Conservation (phyloP, 164 flowering plant species). For the Echeveria elegans region DNA sequence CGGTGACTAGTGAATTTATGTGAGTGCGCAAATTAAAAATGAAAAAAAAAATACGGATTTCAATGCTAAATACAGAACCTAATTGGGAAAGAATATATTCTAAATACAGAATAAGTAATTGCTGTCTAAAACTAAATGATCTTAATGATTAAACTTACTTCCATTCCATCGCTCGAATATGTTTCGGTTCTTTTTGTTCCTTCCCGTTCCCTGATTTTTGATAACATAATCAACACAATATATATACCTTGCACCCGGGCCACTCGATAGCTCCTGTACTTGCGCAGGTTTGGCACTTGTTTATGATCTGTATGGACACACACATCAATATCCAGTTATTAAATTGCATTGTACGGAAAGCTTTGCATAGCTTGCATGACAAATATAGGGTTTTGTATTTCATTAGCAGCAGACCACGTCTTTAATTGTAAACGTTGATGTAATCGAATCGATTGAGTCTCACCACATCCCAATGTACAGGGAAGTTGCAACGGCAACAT, state of each 20-base stretch:
- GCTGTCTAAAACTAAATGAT: background rate
- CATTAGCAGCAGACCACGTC: too few species aligned
- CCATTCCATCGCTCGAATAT: constrained; percentile 92
- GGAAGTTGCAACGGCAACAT: too few species aligned
- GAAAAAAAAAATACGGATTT: background rate
- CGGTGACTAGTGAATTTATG: too few species aligned
- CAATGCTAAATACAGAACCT: too few species aligned
- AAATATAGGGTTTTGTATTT: too few species aligned
- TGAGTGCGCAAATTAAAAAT: too few species aligned
- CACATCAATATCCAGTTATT: background rate
- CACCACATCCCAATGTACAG: too few species aligned
- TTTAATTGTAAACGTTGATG: too few species aligned
- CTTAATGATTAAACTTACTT: constrained; percentile 27
- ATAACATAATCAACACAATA: background rate
- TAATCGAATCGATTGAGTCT: too few species aligned
- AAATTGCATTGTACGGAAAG: background rate
- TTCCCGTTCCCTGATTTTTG: constrained; percentile 61
- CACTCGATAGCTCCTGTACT: constrained; percentile 74
- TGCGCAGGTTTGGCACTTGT: constrained; percentile 44
- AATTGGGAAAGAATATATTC: too few species aligned
- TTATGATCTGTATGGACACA: constrained; percentile 25
- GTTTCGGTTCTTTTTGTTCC: constrained; percentile 82
- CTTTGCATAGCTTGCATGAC: too few species aligned
- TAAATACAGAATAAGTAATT: background rate
- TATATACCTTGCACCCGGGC: constrained; percentile 67